phyloP scores from a whole-genome alignment of 140 eudicot species.

The Stevia rebaudiana region DNA sequence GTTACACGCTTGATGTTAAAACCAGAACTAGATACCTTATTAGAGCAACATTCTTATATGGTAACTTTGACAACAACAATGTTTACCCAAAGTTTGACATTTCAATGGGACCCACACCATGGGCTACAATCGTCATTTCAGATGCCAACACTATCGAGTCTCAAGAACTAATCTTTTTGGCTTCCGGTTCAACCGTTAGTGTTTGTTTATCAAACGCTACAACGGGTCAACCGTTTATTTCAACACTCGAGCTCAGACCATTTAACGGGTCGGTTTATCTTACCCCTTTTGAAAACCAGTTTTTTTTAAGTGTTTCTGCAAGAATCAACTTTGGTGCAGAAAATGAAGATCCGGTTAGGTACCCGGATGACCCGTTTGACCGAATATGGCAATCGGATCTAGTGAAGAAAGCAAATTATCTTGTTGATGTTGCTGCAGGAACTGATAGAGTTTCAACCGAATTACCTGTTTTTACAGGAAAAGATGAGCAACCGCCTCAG shows the following conservation, averaged over 20 bases:
- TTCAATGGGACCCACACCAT: constrained; percentile 83
- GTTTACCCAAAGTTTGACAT: constrained; percentile 91
- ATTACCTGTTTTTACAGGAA: constrained; percentile 47
- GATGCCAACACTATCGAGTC: constrained; percentile 75
- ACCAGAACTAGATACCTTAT: constrained; percentile 79
- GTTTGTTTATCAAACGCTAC: constrained; percentile 94
- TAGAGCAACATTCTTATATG: constrained; percentile 88
- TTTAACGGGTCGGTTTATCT: constrained; percentile 78
- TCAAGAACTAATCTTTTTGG: constrained; percentile 78
- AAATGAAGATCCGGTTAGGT: constrained; percentile 78
- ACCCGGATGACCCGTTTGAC: constrained; percentile 95
- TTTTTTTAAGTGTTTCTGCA: constrained; percentile 77
- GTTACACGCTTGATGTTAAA: constrained; percentile 70
- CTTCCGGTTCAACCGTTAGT: constrained; percentile 60
- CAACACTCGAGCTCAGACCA: constrained; percentile 91
- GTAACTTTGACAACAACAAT: constrained; percentile 73
- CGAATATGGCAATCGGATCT: constrained; percentile 90
- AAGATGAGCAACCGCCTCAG: constrained; percentile 68
- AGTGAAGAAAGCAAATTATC: constrained; percentile 77
- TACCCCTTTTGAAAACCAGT: constrained; percentile 68
- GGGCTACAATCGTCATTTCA: constrained; percentile 92
- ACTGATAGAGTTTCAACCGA: constrained; percentile 67
- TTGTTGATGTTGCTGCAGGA: constrained; percentile 93
- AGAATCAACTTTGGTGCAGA: constrained; percentile 93
- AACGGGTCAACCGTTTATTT: constrained; percentile 86